Base-by-base conservation (phyloP, 768 basidiomycete species). In the Exidia glandulosa region DNA sequence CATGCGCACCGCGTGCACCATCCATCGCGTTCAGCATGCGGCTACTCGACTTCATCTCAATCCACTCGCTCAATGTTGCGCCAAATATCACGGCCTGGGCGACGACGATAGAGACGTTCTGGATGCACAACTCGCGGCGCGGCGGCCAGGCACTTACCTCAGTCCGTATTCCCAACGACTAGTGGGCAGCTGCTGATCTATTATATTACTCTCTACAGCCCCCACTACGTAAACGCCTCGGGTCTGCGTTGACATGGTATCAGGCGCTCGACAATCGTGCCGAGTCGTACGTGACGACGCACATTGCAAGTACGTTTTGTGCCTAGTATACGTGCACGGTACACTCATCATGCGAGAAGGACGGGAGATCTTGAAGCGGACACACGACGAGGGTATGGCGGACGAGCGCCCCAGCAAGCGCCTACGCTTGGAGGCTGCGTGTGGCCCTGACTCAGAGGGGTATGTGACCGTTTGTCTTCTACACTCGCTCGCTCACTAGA, bases 1-100 rank as follows among this genome's bases (percentile, higher is more conserved):
- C 60, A 3, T 56, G 60, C 60, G 41, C 55, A 27, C 60, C 60
- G 14, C 14, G 25, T 25, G 33, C 36, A 9, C 60, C 56, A 3
- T 23, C 31, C 25, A 32, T 60, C 13, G 60, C 60, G 14, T 56
- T 57, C 60, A 32, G 37, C 31, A 5, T 47, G 12, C 23, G 57
- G 7, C 27, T 60, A 9, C 47, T 60, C 7, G 56, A 37, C 10
- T 48, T 56, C 23, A 37, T 56, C 32, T 16, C 54, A 4, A 29
- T 32, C 32, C 37, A 36, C 27, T 60, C 54, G 12, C 32, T 56
- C 4, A 19, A 60, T 30, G 34, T 54, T 10, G 29, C 56, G 19
- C 31, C 56, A 2, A 54, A 54, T n/a, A 30, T 19, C 19, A 56
- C 54, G 16, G 60, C 55, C 2, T 60, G 54, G 25, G 27, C 52